Conservation (phyloP, 805 yeast genomes). For the Cyberlindnera amylophila region DNA sequence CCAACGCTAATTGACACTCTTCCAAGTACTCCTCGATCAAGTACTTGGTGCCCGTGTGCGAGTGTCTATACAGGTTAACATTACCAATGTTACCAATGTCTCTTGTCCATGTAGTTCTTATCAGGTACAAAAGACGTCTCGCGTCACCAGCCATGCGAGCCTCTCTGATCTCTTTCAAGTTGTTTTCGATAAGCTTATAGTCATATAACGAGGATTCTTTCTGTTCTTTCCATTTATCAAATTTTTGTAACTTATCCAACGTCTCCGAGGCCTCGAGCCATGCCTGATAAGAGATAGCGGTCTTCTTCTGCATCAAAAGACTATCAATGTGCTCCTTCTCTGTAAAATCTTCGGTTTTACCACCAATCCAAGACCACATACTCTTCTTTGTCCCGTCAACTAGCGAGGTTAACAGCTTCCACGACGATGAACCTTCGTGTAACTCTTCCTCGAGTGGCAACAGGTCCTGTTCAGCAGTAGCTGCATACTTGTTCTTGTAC, state of each 20-base stretch:
- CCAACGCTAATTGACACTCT: slow-evolving; percentile 63
- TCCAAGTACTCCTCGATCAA: slow-evolving; percentile 77
- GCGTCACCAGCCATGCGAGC: slow-evolving; percentile 60
- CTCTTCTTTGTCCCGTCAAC: background rate
- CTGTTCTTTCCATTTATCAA: slow-evolving; percentile 68
- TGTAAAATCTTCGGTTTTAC: slow-evolving; percentile 15
- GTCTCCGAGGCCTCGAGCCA: slow-evolving; percentile 66
- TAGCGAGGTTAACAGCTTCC: slow-evolving; percentile 2
- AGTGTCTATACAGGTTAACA: slow-evolving; percentile 67
- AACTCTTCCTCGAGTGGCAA: background rate
- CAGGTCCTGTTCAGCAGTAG: background rate
- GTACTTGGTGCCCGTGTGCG: slow-evolving; percentile 80
- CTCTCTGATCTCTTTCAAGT: slow-evolving; percentile 50
- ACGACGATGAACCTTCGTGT: background rate
- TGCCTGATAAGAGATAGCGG: slow-evolving; percentile 48
- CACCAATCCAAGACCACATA: slow-evolving; percentile 6
- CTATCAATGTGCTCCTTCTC: slow-evolving; percentile 36
- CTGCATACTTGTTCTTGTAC: background rate
- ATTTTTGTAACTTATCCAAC: slow-evolving; percentile 62
- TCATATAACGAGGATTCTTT: slow-evolving; percentile 70
- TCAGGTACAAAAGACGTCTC: slow-evolving; percentile 59
- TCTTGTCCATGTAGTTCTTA: slow-evolving; percentile 82
- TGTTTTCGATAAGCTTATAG: slow-evolving; percentile 50
- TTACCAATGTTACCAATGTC: slow-evolving; percentile 87
- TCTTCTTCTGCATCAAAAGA: slow-evolving; percentile 40